Evolutionary conservation across 2,329 filamentous ascomycete species (phyloP), one percentile per base, ranked within the genome.

Genomic region (Fusarium dimerum): DNA sequence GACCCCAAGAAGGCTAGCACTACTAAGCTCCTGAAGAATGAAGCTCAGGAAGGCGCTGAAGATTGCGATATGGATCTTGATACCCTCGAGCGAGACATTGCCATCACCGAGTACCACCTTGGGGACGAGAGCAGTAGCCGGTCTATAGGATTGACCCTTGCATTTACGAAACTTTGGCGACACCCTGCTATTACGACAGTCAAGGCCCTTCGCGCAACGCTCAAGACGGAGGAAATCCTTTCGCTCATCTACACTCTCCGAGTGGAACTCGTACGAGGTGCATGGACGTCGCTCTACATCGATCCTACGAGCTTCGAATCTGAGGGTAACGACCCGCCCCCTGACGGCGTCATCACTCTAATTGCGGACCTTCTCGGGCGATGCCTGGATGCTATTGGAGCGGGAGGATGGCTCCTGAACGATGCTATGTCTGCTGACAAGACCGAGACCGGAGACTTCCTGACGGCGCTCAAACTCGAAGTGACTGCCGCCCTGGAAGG

Each of bases 321-420:
- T 2, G 72, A 73, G 49, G 66, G 67, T 43, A 70, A 69, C 52
- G 72, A 73, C 20, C 63, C 71, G 18, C 82, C 84, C 0, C 83
- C 86, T 17, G 85, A 91, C 62, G 83, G 83, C 45, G 84, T 86
- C 47, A 87, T 92, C 59, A 78, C 83, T 15, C 81, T 90, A 40
- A 87, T 93, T 56, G 83, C 87, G 15, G 84, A 87, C 58, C 76
- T 93, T 5, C 78, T 92, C 30, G 85, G 85, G 57, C 84, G 85
- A 63, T 89, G 88, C 55, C 78, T 93, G 41, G 89, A 93, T 69
- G 85, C 89, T 0, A 81, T 93, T 15, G 89, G 88, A 2, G 80
- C 86, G 10, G 84, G 84, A 48, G 89, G 89, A 17, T 92, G 89
- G 88, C 77, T 92, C 50, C 74, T 84, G 32, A 85, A 86, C 57